Evolutionary conservation across 306 rosid genomes (phyloP).

Genomic region (Vigna mungo): DNA sequence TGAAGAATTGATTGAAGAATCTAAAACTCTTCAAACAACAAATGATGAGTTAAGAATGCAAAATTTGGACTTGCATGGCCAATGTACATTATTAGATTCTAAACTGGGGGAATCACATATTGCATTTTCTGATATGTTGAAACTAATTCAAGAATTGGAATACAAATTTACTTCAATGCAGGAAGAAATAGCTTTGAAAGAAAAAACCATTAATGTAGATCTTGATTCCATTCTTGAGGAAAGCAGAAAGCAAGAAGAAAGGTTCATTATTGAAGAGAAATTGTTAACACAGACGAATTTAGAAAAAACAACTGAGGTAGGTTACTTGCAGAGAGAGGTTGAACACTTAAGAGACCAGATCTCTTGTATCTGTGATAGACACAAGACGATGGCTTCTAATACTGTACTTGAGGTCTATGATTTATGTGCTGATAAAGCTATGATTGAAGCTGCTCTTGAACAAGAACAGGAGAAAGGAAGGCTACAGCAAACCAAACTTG

Average conservation of each 20-base stretch:
- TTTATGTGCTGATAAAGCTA: slow-evolving; percentile 51
- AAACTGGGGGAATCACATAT: slow-evolving; percentile 48
- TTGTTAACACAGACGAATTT: slow-evolving; percentile 43
- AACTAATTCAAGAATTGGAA: slow-evolving; percentile 53
- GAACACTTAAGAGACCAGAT: slow-evolving; percentile 44
- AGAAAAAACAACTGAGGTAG: slow-evolving; percentile 57
- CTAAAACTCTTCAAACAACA: slow-evolving; percentile 46
- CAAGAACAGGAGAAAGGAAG: slow-evolving; percentile 48
- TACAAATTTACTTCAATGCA: slow-evolving; percentile 47
- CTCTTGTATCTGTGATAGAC: slow-evolving; percentile 38
- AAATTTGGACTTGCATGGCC: slow-evolving; percentile 48
- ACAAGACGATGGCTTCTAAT: slow-evolving; percentile 45
- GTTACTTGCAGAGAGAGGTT: slow-evolving; percentile 44
- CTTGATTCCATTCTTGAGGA: slow-evolving; percentile 50
- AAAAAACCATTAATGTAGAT: slow-evolving; percentile 45
- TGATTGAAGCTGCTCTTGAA: slow-evolving; percentile 55
- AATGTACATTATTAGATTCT: slow-evolving; percentile 50
- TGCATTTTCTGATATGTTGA: slow-evolving; percentile 41
- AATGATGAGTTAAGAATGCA: slow-evolving; percentile 57
- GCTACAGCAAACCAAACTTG: slow-evolving; percentile 44
- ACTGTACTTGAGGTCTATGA: slow-evolving; percentile 41
- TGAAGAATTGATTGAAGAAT: slow-evolving; percentile 48
- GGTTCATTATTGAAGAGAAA: slow-evolving; percentile 49
- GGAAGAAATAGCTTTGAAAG: slow-evolving; percentile 51
- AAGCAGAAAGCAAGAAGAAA: slow-evolving; percentile 44